Evolutionary conservation across 768 basidiomycete genomes (phyloP).

Genomic region (Suillus subluteus): DNA sequence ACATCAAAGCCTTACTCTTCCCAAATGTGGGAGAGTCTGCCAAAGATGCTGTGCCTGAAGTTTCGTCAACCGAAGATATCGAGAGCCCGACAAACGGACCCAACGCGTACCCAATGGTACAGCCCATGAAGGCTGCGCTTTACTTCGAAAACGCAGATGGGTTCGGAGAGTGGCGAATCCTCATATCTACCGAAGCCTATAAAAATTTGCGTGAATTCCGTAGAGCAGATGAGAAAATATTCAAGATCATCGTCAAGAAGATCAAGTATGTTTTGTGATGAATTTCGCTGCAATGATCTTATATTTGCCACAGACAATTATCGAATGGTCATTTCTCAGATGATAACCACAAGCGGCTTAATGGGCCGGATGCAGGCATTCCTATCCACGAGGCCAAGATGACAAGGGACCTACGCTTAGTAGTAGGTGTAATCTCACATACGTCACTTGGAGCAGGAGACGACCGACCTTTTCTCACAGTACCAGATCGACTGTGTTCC

Average conservation of each 20-base stretch:
- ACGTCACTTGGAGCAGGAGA: not conserved
- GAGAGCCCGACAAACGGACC: constrained; percentile 9
- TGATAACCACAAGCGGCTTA: constrained; percentile 68
- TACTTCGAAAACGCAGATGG: constrained; percentile 61
- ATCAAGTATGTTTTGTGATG: constrained; percentile 51
- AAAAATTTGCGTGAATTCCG: constrained; percentile 51
- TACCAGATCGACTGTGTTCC: constrained; percentile 53
- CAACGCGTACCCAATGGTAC: constrained; percentile 48
- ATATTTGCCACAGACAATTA: constrained; percentile 51
- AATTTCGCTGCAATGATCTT: not conserved
- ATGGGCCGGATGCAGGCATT: constrained; percentile 44
- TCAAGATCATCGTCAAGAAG: constrained; percentile 64
- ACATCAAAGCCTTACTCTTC: constrained; percentile 11
- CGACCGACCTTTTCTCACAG: constrained; percentile 27
- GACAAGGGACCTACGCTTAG: constrained; percentile 52
- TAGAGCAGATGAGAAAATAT: constrained; percentile 47
- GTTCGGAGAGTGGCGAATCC: constrained; percentile 67
- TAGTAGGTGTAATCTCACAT: constrained; percentile 39
- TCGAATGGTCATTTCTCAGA: constrained; percentile 71
- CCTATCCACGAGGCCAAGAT: constrained; percentile 75
- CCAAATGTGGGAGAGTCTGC: constrained; percentile 8
- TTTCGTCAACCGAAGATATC: constrained; percentile 2
- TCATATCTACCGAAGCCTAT: constrained; percentile 55
- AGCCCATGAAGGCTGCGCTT: constrained; percentile 62
- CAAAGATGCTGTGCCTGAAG: not conserved